Evolutionary conservation across 768 basidiomycete genomes (phyloP), one percentile per base, ranked within the genome.

Genomic region (Suillus placidus): DNA sequence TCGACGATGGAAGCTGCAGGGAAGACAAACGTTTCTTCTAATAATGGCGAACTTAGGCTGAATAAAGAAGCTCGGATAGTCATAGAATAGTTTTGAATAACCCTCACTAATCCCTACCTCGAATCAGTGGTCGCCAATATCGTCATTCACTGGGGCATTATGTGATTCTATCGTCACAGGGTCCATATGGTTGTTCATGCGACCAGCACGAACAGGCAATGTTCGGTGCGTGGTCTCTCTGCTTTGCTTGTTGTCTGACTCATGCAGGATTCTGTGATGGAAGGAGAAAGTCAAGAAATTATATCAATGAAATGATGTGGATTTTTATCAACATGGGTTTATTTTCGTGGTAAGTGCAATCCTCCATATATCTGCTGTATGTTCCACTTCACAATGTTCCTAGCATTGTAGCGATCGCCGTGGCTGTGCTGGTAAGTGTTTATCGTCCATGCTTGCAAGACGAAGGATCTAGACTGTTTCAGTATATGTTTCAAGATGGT

Each of bases 141-240:
- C 57, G 7, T 47, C 67, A 32, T 5, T 72, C n/a, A 35, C 67
- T 4, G 65, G 72, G n/a, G 67, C 73, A 38, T 0, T 66, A 30
- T 74, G 73, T 37, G 72, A 73, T 63, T 47, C 30, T 16, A 13
- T 65, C 45, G 72, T 75, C 54, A 73, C 70, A 8, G 3, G 3
- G 18, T 68, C 68, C 16, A 45, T 73, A n/a, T 38, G 61, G 0
- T 71, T 64, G 51, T 71, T 66, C 40, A 54, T 73, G 54, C 67
- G 65, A 34, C 58, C 68, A 16, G 55, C 13, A 18, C 65, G 64
- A 30, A 67, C 61, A 20, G 66, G 63, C 8, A 12, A 60, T 38
- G 32, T 23, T 49, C 65, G 71, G 72, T 74, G 57, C 6, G 7
- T 55, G 49, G 57, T 6, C 23, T 42, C 7, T 35, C 34, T 26